Base-by-base conservation (phyloP, 2,329 filamentous ascomycete genomes). In the Hypoxylon sp. region DNA sequence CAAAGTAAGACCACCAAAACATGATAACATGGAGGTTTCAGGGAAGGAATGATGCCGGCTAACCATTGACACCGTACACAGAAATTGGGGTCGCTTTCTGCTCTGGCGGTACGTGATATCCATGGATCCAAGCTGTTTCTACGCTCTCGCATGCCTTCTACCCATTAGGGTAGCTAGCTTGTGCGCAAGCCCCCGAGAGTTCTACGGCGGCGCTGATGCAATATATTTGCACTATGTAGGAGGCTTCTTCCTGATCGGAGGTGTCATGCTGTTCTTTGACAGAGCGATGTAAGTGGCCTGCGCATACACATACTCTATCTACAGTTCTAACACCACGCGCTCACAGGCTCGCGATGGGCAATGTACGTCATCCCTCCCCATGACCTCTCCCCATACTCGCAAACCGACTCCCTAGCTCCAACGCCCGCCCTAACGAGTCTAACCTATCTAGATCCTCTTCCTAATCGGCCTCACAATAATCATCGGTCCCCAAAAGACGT, bases 51-150 rank as follows among this genome's bases (percentile, higher is more conserved):
- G n/a, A 58, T 63, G 46, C 72, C 42, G 58, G 71, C 80, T 84
- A 65, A 83, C 77, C 60, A 37, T 63, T 44, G n/a, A 53, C 75
- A 39, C 22, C 9, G 37, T 31, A 24, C 44, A 51, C 77, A 98
- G 96, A 99, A 83, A 92, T 98, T 77, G 96, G 96, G 75, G 94
- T 98, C 70, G 93, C 94, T 80, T 99, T 99, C 86, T 98, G 96
- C 87, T 96, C 94, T 78, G 95, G 94, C 78, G 95, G 94, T 97
- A 91, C 75, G 92, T 91, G 46, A 63, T 60, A 61, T 56, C 22
- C 19, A 22, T 22, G 19, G 19, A 22, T 22, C 19, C 22, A 73
- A 26, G 26, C 46, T 46, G n/a, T 11, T 56, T 39, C 14, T 54
- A 26, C 53, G 59, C 56, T 63, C 59, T 63, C 59, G 66, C 60